Evolutionary conservation across 768 basidiomycete genomes (phyloP).

Genomic region (Kwoniella sp.): DNA sequence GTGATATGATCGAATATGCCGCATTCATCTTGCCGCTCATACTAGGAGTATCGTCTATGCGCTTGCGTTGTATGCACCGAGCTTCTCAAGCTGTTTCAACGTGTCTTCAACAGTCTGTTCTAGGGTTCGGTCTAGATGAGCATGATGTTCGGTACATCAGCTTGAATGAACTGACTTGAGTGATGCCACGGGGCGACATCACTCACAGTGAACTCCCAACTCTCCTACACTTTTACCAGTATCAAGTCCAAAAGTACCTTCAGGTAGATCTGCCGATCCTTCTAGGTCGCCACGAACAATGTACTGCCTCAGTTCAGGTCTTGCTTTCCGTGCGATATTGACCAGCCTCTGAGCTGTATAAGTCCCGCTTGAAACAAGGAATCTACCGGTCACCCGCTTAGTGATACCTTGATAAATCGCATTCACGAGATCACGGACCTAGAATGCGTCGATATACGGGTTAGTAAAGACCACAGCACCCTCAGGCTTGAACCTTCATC

Average conservation of each 20-base stretch:
- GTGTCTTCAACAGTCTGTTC: slow-evolving; percentile 21
- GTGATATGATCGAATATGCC: too few species aligned
- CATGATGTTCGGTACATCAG: background rate
- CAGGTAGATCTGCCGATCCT: background rate
- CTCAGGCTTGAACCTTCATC: too few species aligned
- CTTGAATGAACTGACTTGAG: too few species aligned
- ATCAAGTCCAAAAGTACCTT: slow-evolving; percentile 15
- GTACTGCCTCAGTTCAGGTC: slow-evolving; percentile 19
- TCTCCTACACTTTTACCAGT: slow-evolving; percentile 14
- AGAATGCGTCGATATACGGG: background rate
- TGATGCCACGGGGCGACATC: too few species aligned
- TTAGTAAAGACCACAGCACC: too few species aligned
- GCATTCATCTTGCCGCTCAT: too few species aligned
- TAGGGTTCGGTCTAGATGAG: slow-evolving; percentile 5
- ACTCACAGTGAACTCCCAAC: slow-evolving; percentile 17
- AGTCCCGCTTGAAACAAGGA: slow-evolving; percentile 3
- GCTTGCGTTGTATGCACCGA: slow-evolving; percentile 5
- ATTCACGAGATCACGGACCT: slow-evolving; percentile 22
- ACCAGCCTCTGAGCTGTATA: slow-evolving; percentile 1
- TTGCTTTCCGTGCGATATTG: slow-evolving; percentile 11
- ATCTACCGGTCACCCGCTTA: slow-evolving; percentile 16
- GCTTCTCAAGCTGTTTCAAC: slow-evolving; percentile 4
- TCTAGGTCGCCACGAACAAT: slow-evolving; percentile 10
- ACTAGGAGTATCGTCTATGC: too few species aligned
- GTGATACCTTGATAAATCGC: slow-evolving; percentile 18